A percentile compares a stretch with the other conserved stretches of the same genome.
Evolutionary conservation across 768 basidiomycete genomes (phyloP).

Genomic region (Amanita rimosa): DNA sequence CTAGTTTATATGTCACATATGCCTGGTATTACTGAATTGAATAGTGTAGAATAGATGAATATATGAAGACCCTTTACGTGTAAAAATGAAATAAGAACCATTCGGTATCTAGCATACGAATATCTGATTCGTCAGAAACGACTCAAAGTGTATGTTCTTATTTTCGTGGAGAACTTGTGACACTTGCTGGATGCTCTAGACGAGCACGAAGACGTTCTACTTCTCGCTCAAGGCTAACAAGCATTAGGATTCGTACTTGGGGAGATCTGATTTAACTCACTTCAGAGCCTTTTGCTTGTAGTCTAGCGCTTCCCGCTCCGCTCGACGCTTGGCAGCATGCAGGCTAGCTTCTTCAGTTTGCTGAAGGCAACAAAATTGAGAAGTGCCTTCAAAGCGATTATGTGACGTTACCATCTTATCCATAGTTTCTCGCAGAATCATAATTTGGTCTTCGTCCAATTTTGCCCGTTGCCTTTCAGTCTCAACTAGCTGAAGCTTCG

Average conservation of each 20-base stretch:
- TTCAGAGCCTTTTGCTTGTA: conserved; percentile 59
- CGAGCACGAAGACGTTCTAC: conserved; percentile 59
- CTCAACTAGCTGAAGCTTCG: conserved; percentile 34
- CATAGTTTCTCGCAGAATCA: conserved; percentile 43
- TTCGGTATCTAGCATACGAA: no score
- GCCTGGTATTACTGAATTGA: no score
- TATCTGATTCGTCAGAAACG: conserved; percentile 13
- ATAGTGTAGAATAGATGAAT: no score
- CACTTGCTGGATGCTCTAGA: conserved; percentile 41
- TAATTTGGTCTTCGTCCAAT: conserved; percentile 60
- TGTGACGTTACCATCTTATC: conserved; percentile 39
- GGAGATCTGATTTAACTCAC: conserved; percentile 26
- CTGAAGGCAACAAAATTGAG: conserved; percentile 20
- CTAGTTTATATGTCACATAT: no score
- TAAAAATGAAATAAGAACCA: no score
- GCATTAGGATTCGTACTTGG: neutral
- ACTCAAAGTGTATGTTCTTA: conserved; percentile 1
- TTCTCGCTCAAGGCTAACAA: conserved; percentile 48
- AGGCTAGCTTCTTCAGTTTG: conserved; percentile 63
- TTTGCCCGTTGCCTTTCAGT: conserved; percentile 48
- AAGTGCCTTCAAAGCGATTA: conserved; percentile 4
- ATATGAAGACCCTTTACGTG: no score
- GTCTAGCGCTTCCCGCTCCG: conserved; percentile 67
- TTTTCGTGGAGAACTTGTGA: conserved; percentile 22
- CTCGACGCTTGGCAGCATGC: conserved; percentile 60